phyloP scores from a whole-genome alignment of 2,329 filamentous ascomycete species.

The Clarireedia paspali region DNA sequence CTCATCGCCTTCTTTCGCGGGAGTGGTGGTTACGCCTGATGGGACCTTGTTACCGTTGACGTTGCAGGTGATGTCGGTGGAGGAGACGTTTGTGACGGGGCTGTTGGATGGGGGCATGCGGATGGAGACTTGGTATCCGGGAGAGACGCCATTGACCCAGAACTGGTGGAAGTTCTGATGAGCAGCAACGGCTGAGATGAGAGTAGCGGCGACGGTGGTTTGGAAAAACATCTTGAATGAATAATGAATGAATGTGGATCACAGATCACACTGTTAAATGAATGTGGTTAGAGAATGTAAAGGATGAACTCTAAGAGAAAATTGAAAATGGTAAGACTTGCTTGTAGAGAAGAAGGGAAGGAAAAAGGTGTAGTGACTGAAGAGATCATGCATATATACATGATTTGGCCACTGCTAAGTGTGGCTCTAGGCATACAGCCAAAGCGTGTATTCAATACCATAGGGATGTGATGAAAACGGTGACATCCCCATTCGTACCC shows the following conservation, averaged over 20 bases:
- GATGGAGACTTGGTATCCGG: constrained; percentile 31
- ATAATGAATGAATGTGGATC: constrained; percentile 12
- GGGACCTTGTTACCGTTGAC: constrained; percentile 30
- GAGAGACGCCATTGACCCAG: constrained; percentile 33
- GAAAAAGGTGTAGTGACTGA: background rate
- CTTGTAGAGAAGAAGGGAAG: background rate
- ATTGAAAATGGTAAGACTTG: background rate
- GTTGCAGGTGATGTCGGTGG: constrained; percentile 43
- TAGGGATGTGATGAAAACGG: background rate
- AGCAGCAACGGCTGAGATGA: constrained; percentile 27
- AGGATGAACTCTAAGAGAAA: background rate
- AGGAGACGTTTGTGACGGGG: constrained; percentile 39
- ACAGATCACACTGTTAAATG: constrained; percentile 21
- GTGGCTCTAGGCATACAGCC: background rate
- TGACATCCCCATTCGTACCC: background rate
- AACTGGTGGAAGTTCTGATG: constrained; percentile 37
- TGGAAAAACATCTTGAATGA: constrained; percentile 22
- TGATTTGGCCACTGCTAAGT: background rate
- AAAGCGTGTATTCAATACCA: background rate
- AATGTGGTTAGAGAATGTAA: constrained; percentile 11
- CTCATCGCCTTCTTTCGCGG: constrained; percentile 29
- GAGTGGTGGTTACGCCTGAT: constrained; percentile 27
- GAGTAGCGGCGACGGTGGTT: constrained; percentile 18
- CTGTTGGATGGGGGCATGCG: constrained; percentile 43
- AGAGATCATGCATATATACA: constrained; percentile 4